Evolutionary conservation across 75 land plant species (phyloP), one percentile per base, ranked within the genome.

Genomic region (Azolla pinnata): DNA sequence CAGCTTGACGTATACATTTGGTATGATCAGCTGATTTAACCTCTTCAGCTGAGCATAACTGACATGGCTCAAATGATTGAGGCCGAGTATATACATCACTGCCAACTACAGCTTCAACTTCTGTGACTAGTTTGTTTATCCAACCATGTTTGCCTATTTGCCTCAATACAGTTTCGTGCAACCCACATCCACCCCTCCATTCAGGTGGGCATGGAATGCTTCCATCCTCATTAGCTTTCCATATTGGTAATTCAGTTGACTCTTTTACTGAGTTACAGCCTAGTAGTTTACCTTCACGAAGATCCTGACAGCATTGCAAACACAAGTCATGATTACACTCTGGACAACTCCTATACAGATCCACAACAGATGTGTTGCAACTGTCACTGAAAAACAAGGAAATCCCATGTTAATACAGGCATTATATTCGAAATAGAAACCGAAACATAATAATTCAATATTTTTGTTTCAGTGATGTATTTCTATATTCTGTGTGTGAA

Each of bases 281-380:
- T 71, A 49, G 65, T 51, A 44, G 57, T 19, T 58, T 42, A 7
- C 72, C 79, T 56, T 35, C 65, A 9, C 71, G 64, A 23, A 87
- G 55, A 32, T 87, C 84, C 27, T 57, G 66, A 56, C 87, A 87
- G 62, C 97, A 90, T 53, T 67, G 72, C 54, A 84, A 59, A 69
- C 97, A 90, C 28, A 90, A 68, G 46, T 72, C 76, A 64, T 76
- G 87, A 10, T 69, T 68, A 65, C 97, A 90, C 17, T 54, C 69
- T 54, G 78, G 47, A 64, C 97, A 90, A 62, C 76, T 83, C 69
- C 91, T 71, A 33, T 78, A 79, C 55, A 74, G 73, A 71, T 87
- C 88, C 33, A 75, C 76, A 66, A 90, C 77, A 0, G 78, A 79
- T 33, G 73, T 79, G 51, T 70, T 76, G 76, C 97, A 90, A 44